These are phyloP conservation scores for Lobosporangium transversale DNA, from an alignment of 192 early-diverging fungal genomes.

Conservation along the genomic window DNA sequence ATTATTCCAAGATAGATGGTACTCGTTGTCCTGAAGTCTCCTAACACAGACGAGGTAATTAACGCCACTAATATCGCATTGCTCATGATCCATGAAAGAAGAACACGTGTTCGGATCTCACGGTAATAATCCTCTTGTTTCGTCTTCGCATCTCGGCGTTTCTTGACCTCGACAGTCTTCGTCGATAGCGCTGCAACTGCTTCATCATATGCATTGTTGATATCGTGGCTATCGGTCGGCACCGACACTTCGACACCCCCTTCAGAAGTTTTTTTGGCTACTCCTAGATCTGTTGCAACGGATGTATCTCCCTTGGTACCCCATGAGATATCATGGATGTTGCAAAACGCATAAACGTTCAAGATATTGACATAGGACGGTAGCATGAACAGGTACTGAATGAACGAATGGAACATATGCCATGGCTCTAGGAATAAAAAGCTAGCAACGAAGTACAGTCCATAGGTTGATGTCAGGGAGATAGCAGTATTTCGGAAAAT, in stretches of 20 bases:
- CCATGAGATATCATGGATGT: constrained; percentile 95
- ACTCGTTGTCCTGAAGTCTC: constrained; percentile 15
- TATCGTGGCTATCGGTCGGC: constrained; percentile 54
- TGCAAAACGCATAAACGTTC: constrained; percentile 93
- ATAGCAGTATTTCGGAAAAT: constrained; percentile 82
- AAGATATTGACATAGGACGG: constrained; percentile 93
- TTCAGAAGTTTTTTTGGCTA: constrained; percentile 53
- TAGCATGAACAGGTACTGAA: constrained; percentile 88
- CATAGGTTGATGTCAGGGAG: constrained; percentile 83
- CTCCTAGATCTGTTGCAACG: constrained; percentile 55
- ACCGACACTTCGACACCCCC: constrained; percentile 59
- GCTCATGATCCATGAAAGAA: constrained; percentile 78
- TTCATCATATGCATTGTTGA: constrained; percentile 59
- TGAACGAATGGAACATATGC: constrained; percentile 90
- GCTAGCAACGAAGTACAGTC: constrained; percentile 80
- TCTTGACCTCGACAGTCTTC: constrained; percentile 21
- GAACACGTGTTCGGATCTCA: constrained; percentile 75
- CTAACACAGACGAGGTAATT: constrained; percentile 56
- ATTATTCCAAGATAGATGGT: constrained; percentile 64
- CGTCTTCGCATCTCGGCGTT: constrained; percentile 55
- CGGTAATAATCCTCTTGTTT: constrained; percentile 80
- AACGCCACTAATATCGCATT: constrained; percentile 72
- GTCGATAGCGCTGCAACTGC: constrained; percentile 42
- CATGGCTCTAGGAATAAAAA: constrained; percentile 86
- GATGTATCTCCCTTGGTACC: constrained; percentile 89